These are phyloP conservation scores for Podochytrium sp. DNA, from an alignment of 192 early-diverging fungal species.

Conservation along the genomic window DNA sequence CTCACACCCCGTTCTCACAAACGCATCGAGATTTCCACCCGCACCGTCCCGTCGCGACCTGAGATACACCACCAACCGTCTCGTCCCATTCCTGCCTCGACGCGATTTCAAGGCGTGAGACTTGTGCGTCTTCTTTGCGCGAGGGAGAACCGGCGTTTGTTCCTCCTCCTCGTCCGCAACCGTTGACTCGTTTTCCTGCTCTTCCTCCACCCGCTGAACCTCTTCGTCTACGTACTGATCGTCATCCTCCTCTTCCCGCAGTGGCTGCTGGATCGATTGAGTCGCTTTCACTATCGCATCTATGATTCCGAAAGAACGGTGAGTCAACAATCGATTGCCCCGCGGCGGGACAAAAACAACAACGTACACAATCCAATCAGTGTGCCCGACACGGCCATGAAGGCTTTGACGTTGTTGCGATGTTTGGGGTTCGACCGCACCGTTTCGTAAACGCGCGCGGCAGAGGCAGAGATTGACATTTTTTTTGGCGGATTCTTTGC, in stretches of 20 bases:
- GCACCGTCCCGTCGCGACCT: no score
- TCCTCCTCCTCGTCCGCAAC: background rate
- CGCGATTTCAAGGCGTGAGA: background rate
- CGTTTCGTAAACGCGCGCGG: no score
- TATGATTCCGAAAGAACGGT: background rate
- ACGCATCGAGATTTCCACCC: no score
- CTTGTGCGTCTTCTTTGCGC: background rate
- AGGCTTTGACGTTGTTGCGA: background rate
- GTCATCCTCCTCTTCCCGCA: background rate
- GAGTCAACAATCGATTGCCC: background rate
- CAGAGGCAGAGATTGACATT: background rate
- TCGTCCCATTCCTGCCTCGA: no score
- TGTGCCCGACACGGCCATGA: background rate
- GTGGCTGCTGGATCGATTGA: no score
- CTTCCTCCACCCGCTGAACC: background rate
- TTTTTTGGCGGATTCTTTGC: no score
- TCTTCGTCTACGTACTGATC: background rate
- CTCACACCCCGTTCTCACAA: no score
- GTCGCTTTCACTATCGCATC: background rate
- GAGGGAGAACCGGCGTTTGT: background rate
- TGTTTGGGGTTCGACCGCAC: no score
- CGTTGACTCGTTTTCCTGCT: background rate
- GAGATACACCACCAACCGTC: no score
- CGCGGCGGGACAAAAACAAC: background rate
- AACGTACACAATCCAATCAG: slow-evolving; percentile 14